Base-by-base conservation (phyloP, 2,329 filamentous ascomycete genomes). In the Herpotrichia juniperi region DNA sequence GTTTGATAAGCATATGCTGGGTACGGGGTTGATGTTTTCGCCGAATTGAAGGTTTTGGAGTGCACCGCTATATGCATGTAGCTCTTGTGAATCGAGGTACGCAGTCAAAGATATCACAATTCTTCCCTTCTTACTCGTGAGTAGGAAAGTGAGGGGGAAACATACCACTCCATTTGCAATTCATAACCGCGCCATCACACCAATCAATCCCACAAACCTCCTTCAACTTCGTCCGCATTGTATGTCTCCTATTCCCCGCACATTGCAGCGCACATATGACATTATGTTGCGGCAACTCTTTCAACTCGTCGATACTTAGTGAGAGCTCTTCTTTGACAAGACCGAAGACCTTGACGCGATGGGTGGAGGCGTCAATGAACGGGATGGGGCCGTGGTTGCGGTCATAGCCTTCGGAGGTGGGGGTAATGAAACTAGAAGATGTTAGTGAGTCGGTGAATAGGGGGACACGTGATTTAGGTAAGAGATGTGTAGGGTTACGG, bases 131-230 rank as follows among this genome's bases (percentile, higher is more conserved):
- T n/a, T n/a, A 17, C 10, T 4, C 17, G n/a, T 45, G 25, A 17
- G 17, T 2, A 16, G 14, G 19, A 14, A 16, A 10, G 2, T 14
- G 28, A 16, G n/a, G 19, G 17, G 9, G 12, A 21, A 16, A 12
- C 42, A 34, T 37, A 0, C 81, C 82, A 12, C 73, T 77, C 82
- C 82, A 86, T 48, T 71, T 76, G 59, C 82, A 84, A 59, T 85
- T 86, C 81, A 85, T 85, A 17, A 85, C 78, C 0, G 83, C 83
- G 32, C 78, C 83, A 58, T 85, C 83, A 31, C 77, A 77, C 83
- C 84, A 86, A 61, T 86, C 82, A 35, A 86, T 79, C 0, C 83
- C 84, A 28, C 77, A 71, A 4, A 86, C 83, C 65, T 86, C 83
- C 60, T 83, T 83, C 22, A 85, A 68, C 56, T 79, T 73, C 1